phyloP scores from a whole-genome alignment of 2,329 filamentous ascomycete genomes.

The Clonostachys rosea region DNA sequence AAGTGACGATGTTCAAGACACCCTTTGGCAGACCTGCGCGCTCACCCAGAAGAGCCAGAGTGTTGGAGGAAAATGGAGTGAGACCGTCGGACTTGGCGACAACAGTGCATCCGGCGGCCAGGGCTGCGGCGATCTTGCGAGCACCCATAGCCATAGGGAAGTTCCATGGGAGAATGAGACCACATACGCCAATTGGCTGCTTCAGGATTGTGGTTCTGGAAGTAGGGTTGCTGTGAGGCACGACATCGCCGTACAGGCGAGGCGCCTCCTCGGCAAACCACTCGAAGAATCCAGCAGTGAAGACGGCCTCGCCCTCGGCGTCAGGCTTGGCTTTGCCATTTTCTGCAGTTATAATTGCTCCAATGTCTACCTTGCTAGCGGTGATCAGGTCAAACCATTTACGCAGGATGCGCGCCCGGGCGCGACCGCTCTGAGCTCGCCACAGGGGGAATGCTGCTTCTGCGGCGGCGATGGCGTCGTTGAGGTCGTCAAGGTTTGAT shows the following conservation, averaged over 20 bases:
- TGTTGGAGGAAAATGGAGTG: constrained; percentile 64
- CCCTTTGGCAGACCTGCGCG: constrained; percentile 57
- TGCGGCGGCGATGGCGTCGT: constrained; percentile 66
- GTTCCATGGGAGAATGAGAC: constrained; percentile 61
- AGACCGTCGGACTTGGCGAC: constrained; percentile 68
- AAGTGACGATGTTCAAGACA: constrained; percentile 18
- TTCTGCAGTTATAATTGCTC: constrained; percentile 64
- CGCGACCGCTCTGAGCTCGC: constrained; percentile 53
- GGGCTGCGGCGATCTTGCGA: constrained; percentile 38
- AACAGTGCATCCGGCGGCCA: constrained; percentile 68
- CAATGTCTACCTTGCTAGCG: constrained; percentile 62
- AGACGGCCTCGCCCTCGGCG: constrained; percentile 50
- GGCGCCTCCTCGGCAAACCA: constrained; percentile 64
- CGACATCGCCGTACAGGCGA: constrained; percentile 48
- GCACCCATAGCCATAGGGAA: constrained; percentile 45
- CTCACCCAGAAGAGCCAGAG: constrained; percentile 58
- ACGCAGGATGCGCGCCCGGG: constrained; percentile 54
- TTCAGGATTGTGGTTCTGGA: constrained; percentile 60
- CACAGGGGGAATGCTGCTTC: constrained; percentile 51
- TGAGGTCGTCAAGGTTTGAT: constrained; percentile 63
- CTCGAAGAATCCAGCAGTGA: constrained; percentile 56
- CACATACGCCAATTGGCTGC: constrained; percentile 64
- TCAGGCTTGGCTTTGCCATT: constrained; percentile 66
- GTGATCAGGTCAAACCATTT: constrained; percentile 65
- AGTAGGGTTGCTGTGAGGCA: constrained; percentile 36